These are phyloP conservation scores for Chalciporus pseudorubinellus DNA, from an alignment of 768 basidiomycete genomes.

Conservation along the genomic window DNA sequence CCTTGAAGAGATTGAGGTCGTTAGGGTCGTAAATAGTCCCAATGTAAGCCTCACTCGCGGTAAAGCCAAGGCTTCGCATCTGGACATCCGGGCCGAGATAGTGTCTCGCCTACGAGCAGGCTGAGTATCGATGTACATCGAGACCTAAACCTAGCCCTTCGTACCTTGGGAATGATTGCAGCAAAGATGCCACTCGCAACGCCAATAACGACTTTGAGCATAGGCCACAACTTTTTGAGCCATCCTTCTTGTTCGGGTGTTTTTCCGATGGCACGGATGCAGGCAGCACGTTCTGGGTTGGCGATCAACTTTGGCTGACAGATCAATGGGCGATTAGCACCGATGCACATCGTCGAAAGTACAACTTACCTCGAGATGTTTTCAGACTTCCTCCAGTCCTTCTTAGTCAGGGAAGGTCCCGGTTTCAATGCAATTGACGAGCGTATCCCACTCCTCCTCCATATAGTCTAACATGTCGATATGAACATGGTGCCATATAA, in stretches of 20 bases:
- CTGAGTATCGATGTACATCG: no score
- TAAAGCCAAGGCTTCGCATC: slow-evolving; percentile 16
- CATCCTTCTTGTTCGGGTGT: slow-evolving; percentile 13
- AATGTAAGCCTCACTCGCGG: slow-evolving; percentile 16
- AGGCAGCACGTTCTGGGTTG: slow-evolving; percentile 13
- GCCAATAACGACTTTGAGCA: slow-evolving; percentile 15
- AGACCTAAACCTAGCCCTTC: no score
- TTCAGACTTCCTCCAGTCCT: slow-evolving; percentile 12
- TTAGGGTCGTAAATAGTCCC: slow-evolving; percentile 8
- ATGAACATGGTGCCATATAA: slow-evolving; percentile 19
- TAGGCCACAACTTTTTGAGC: slow-evolving; percentile 14
- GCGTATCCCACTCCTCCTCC: slow-evolving; percentile 21
- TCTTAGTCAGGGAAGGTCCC: slow-evolving; percentile 19
- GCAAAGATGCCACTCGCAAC: slow-evolving; percentile 20
- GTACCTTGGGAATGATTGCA: slow-evolving; percentile 8
- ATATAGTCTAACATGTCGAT: slow-evolving; percentile 23
- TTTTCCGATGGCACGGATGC: slow-evolving; percentile 15
- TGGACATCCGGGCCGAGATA: slow-evolving; percentile 15
- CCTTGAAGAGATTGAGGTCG: slow-evolving; percentile 17
- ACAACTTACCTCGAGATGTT: slow-evolving; percentile 7
- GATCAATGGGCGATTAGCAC: no score
- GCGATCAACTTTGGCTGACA: slow-evolving; percentile 12
- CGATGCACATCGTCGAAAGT: no score
- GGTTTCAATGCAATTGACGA: slow-evolving; percentile 13
- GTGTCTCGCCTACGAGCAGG: slow-evolving; percentile 3